phyloP scores from a whole-genome alignment of 2,329 filamentous ascomycete species.

The Cladorrhinum sp. region DNA sequence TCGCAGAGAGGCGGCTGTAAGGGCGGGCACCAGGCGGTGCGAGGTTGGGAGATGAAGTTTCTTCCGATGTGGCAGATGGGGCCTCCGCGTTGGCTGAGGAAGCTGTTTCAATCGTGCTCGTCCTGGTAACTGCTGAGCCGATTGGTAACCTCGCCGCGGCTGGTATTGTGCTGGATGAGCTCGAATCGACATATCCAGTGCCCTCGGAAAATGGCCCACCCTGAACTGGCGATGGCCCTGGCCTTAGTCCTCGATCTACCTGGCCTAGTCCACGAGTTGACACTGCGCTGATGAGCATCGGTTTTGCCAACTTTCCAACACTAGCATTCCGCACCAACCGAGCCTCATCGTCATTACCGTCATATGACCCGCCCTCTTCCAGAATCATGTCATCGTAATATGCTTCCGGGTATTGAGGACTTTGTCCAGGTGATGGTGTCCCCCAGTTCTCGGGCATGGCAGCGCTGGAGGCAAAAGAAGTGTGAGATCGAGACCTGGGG shows the following conservation, averaged over 20 bases:
- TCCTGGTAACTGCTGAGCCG: conserved; percentile 37
- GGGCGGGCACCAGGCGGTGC: conserved; percentile 29
- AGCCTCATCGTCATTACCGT: conserved; percentile 52
- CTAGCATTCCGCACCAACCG: conserved; percentile 60
- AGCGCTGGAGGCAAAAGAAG: conserved; percentile 68
- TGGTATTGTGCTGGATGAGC: conserved; percentile 44
- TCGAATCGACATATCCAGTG: conserved; percentile 47
- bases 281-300: conserved; percentile 50
- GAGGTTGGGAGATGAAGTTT: conserved; percentile 18
- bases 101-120: conserved; percentile 50
- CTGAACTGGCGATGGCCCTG: conserved; percentile 39
- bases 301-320: conserved; percentile 58
- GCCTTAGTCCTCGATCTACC: conserved; percentile 31
- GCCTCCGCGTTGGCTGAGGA: conserved; percentile 41
- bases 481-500: conserved; percentile 53
- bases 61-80: conserved; percentile 18
- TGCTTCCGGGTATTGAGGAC: conserved; percentile 46
- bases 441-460: conserved; percentile 69
- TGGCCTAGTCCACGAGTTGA: conserved; percentile 26
- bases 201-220: conserved; percentile 40
- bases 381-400: conserved; percentile 50
- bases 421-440: conserved; percentile 44
- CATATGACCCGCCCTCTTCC: conserved; percentile 45
- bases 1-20: conserved; percentile 51
- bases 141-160: conserved; percentile 27